phyloP scores from a whole-genome alignment of 139 green algal genomes.

The Edaphochlamys debaryana region DNA sequence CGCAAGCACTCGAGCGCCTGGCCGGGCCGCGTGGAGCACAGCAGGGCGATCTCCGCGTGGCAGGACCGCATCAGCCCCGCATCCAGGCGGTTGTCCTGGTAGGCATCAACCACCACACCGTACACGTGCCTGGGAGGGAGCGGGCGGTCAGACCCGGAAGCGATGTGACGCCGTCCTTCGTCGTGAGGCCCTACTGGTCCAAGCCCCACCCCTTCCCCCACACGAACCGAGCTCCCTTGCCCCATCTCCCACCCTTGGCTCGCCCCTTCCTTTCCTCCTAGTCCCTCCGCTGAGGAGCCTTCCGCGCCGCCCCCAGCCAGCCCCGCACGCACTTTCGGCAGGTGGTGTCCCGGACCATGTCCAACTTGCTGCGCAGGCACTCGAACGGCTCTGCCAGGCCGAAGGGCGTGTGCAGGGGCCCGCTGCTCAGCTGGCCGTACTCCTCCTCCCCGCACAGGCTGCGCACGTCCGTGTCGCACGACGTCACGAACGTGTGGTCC shows the following conservation, averaged over 20 bases:
- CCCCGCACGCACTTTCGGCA: slow-evolving; percentile 33
- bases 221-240: too few species aligned
- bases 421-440: neutral
- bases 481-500: slow-evolving; percentile 35
- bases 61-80: slow-evolving; percentile 28
- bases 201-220: too few species aligned
- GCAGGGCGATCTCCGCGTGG: slow-evolving; percentile 2
- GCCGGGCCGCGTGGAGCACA: slow-evolving; percentile 15
- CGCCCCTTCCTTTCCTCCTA: too few species aligned
- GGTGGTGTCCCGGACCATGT: slow-evolving; percentile 1
- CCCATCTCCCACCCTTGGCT: neutral
- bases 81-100: slow-evolving; percentile 39
- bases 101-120: slow-evolving; percentile 4
- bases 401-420: slow-evolving; percentile 1
- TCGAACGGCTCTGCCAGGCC: slow-evolving; percentile 22
- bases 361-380: slow-evolving; percentile 42
- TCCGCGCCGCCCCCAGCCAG: too few species aligned
- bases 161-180: too few species aligned
- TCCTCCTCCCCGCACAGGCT: slow-evolving; percentile 31
- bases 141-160: too few species aligned
- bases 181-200: too few species aligned
- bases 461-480: slow-evolving; percentile 30
- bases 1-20: slow-evolving; percentile 26
- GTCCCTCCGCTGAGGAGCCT: too few species aligned
- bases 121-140: slow-evolving; percentile 33